These are phyloP conservation scores for Spathaspora gorwiae DNA, from an alignment of 805 yeast species.

Conservation along the genomic window DNA sequence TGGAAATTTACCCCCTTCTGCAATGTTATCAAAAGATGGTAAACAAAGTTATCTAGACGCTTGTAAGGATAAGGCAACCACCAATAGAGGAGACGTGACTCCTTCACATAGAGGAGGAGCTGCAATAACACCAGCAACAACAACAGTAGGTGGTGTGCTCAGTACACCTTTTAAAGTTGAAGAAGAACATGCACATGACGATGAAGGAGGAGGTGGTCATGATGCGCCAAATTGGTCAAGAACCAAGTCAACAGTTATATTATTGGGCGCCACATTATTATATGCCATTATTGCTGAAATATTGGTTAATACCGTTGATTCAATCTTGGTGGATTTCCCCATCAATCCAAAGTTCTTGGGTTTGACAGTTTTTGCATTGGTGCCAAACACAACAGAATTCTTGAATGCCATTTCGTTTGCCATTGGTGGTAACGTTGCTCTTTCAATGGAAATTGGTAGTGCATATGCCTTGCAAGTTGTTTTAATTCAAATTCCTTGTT, in stretches of 20 bases:
- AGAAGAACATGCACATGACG: constrained; percentile 15
- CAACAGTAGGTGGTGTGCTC: neutral
- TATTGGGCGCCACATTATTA: constrained; percentile 76
- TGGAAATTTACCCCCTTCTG: constrained; percentile 12
- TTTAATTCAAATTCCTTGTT: constrained; percentile 84
- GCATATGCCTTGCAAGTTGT: constrained; percentile 97
- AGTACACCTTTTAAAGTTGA: neutral
- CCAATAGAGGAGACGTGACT: neutral
- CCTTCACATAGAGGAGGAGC: neutral
- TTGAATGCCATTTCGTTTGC: constrained; percentile 97
- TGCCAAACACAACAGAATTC: constrained; percentile 96
- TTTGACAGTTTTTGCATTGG: constrained; percentile 88
- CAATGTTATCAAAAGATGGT: constrained; percentile 2
- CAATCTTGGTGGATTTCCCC: constrained; percentile 72
- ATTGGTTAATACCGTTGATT: constrained; percentile 86
- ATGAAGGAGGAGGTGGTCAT: constrained; percentile 61
- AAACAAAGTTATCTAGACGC: neutral
- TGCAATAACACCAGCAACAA: neutral
- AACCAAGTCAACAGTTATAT: constrained; percentile 72
- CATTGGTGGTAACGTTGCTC: constrained; percentile 89
- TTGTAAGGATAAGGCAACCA: neutral
- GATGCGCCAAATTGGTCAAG: constrained; percentile 98
- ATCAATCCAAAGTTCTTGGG: constrained; percentile 89
- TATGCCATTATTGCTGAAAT: constrained; percentile 95
- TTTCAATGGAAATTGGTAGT: constrained; percentile 96